Percentiles rank a stretch among this genome's conserved stretches.
These are phyloP conservation scores for Leptosphaerulina australis DNA, from an alignment of 2,329 filamentous ascomycete genomes.

Conservation along the genomic window DNA sequence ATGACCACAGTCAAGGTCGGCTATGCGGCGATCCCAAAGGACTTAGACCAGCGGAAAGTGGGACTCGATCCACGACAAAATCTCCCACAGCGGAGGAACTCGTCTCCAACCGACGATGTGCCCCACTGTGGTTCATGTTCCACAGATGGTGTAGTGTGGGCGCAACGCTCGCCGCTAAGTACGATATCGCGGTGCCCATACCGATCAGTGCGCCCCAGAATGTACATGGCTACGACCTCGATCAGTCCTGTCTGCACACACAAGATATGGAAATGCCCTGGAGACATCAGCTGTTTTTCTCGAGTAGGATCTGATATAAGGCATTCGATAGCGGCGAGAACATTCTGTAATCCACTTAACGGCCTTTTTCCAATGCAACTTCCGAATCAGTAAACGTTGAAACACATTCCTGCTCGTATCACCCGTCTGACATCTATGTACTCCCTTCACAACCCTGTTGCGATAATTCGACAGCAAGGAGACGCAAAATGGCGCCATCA, in stretches of 20 bases:
- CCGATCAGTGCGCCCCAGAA: constrained; percentile 10
- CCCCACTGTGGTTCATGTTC: constrained; percentile 10
- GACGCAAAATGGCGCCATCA: constrained; percentile 6
- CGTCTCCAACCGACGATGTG: constrained; percentile 13
- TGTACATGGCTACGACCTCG: constrained; percentile 1
- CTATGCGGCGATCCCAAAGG: constrained; percentile 11
- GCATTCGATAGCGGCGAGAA: constrained; percentile 2
- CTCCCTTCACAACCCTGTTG: constrained; percentile 1
- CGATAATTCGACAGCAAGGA: constrained; percentile 10
- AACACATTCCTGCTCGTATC: constrained; percentile 10
- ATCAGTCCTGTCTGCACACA: not conserved
- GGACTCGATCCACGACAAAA: constrained; percentile 12
- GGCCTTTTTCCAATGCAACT: constrained; percentile 1
- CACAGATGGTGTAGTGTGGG: constrained; percentile 5
- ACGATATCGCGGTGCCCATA: constrained; percentile 2
- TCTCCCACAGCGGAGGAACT: constrained; percentile 11
- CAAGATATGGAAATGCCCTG: not conserved
- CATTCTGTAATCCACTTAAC: not conserved
- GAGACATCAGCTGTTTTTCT: constrained; percentile 1
- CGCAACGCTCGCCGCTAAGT: constrained; percentile 13
- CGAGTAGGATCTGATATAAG: constrained; percentile 6
- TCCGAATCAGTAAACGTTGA: constrained; percentile 6
- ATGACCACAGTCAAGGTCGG: constrained; percentile 2
- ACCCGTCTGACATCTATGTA: constrained; percentile 11
- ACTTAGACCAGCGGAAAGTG: constrained; percentile 17